phyloP scores from a whole-genome alignment of 352 stramenopile species.

The Sclerospora graminicola region DNA sequence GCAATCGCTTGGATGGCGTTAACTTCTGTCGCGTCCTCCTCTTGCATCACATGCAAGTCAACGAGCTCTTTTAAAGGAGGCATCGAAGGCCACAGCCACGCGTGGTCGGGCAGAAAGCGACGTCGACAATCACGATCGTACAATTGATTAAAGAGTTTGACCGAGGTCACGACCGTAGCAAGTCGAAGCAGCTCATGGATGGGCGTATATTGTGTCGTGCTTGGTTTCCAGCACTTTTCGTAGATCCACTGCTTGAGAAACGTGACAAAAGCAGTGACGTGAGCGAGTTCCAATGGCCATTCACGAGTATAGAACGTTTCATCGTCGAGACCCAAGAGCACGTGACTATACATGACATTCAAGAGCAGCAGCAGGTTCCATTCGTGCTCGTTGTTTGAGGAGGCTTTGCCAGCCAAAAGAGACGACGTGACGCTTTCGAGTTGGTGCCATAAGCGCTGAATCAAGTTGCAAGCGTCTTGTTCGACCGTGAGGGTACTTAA shows the following conservation, averaged over 20 bases:
- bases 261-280: conserved; percentile 33
- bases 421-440: conserved; percentile 1
- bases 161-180: conserved; percentile 36
- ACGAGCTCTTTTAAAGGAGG: conserved; percentile 52
- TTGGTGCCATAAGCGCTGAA: conserved; percentile 14
- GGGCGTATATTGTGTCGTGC: conserved; percentile 1
- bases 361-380: conserved; percentile 46
- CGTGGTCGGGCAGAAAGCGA: conserved; percentile 28
- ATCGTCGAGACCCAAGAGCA: conserved; percentile 53
- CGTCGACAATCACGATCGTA: conserved; percentile 62
- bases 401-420: conserved; percentile 6
- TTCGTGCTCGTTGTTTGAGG: conserved; percentile 10
- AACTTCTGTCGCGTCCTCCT: no score
- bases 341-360: conserved; percentile 55
- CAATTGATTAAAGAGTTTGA: conserved; percentile 76
- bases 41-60: conserved; percentile 52
- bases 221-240: conserved; percentile 21
- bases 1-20: no score
- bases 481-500: conserved; percentile 41
- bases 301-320: conserved; percentile 56
- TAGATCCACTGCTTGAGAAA: conserved; percentile 64
- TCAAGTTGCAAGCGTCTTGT: conserved; percentile 2
- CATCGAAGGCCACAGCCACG: conserved; percentile 71
- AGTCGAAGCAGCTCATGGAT: conserved; percentile 28
- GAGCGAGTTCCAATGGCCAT: conserved; percentile 36